Conservation (phyloP, 2,329 filamentous ascomycete genomes). For the Lachnellula suecica region DNA sequence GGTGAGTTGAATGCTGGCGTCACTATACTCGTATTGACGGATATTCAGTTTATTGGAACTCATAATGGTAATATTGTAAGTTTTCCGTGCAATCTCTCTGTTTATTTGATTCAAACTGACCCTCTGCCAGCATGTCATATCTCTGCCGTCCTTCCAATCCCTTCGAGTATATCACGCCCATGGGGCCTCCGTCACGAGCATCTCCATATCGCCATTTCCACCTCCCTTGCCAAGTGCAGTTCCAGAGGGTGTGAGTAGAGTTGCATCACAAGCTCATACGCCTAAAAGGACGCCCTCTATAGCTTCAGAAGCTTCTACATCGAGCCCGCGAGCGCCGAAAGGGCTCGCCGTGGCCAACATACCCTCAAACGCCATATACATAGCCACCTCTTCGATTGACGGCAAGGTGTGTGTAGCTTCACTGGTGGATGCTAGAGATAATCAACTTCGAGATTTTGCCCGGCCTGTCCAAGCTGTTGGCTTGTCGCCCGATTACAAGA, state of each 20-base stretch:
- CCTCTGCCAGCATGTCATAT: slow-evolving; percentile 70
- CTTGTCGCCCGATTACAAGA: slow-evolving; percentile 92
- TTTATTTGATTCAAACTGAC: slow-evolving; percentile 27
- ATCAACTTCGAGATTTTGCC: slow-evolving; percentile 88
- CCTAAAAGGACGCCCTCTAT: slow-evolving; percentile 39
- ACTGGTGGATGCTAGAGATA: slow-evolving; percentile 83
- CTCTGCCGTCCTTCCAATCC: slow-evolving; percentile 77
- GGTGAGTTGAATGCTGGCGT: slow-evolving; percentile 48
- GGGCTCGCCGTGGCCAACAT: slow-evolving; percentile 63
- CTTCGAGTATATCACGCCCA: slow-evolving; percentile 90
- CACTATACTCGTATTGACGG: slow-evolving; percentile 31
- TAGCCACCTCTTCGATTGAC: slow-evolving; percentile 92
- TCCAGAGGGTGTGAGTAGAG: slow-evolving; percentile 36
- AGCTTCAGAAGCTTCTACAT: slow-evolving; percentile 46
- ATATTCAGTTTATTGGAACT: slow-evolving; percentile 76
- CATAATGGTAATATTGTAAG: slow-evolving; percentile 95
- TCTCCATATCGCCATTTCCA: slow-evolving; percentile 88
- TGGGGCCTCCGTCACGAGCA: slow-evolving; percentile 82
- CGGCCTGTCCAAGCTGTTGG: slow-evolving; percentile 89
- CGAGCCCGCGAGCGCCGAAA: slow-evolving; percentile 52
- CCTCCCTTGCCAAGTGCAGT: slow-evolving; percentile 49
- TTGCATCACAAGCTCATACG: slow-evolving; percentile 30
- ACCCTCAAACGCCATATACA: slow-evolving; percentile 87
- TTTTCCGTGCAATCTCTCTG: slow-evolving; percentile 15
- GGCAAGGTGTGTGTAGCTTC: slow-evolving; percentile 93